phyloP scores from a whole-genome alignment of 352 stramenopile species.

The Aphanomyces invadans region DNA sequence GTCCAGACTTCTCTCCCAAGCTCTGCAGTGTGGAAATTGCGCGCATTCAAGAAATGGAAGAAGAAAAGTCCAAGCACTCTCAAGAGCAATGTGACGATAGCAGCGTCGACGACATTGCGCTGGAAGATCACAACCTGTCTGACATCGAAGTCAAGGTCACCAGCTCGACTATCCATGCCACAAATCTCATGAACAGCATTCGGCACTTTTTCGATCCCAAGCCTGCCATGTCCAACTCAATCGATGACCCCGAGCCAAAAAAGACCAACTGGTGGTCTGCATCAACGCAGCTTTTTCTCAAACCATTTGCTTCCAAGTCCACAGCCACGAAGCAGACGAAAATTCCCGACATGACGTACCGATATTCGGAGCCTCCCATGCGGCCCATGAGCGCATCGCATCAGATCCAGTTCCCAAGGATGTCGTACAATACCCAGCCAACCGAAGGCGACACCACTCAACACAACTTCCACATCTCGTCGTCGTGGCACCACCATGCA shows the following conservation, averaged over 20 bases:
- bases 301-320: neutral
- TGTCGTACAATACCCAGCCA: slow-evolving; percentile 15
- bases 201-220: slow-evolving; percentile 1
- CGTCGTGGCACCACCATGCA: slow-evolving; percentile 22
- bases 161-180: neutral
- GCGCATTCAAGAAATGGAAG: neutral
- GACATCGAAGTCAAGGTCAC: neutral
- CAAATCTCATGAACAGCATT: slow-evolving; percentile 7
- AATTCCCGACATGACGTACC: slow-evolving; percentile 1
- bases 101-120: neutral
- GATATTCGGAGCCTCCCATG: slow-evolving; percentile 4
- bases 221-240: no score
- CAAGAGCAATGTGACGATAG: neutral
- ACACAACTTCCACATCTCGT: slow-evolving; percentile 21
- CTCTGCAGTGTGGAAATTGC: neutral
- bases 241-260: no score
- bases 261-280: slow-evolving; percentile 18
- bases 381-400: slow-evolving; percentile 16
- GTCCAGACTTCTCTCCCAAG: slow-evolving; percentile 6
- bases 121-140: neutral
- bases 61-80: neutral
- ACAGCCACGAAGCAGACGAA: neutral
- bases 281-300: slow-evolving; percentile 21
- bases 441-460: neutral
- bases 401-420: slow-evolving; percentile 16